phyloP scores from a whole-genome alignment of 1,284 basidiomycete species.

The Puccinia sorghi region DNA sequence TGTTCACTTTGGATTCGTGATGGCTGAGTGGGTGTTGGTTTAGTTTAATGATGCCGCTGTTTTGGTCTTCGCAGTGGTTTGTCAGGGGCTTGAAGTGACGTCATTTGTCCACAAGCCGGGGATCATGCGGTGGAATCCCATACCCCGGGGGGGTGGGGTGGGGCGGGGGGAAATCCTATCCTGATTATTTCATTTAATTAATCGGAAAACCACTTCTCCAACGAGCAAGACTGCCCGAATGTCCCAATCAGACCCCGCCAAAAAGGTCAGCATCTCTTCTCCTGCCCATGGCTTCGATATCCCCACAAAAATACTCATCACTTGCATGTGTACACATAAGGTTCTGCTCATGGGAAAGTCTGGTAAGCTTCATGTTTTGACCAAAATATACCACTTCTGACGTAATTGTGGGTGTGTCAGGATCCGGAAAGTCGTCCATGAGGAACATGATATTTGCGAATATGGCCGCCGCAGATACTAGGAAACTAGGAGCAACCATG shows the following conservation, averaged over 20 bases:
- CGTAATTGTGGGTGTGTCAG: constrained; percentile 51
- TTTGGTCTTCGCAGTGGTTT: neutral
- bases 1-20: neutral
- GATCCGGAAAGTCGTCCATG: constrained; percentile 83
- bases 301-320: neutral
- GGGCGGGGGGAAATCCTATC: too few relatives aligned
- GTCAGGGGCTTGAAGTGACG: too few relatives aligned
- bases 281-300: neutral
- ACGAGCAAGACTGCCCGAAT: neutral
- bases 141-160: neutral
- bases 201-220: neutral
- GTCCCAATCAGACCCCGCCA: constrained; percentile 21
- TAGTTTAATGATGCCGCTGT: neutral
- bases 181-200: too few relatives aligned
- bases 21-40: neutral
- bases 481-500: constrained; percentile 43
- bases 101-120: neutral
- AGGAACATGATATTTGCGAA: constrained; percentile 84
- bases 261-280: constrained; percentile 3
- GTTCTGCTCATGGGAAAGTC: constrained; percentile 46
- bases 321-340: neutral
- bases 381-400: too few relatives aligned
- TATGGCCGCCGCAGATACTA: constrained; percentile 45
- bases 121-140: neutral
- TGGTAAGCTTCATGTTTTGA: neutral